Percentiles rank a stretch among this genome's conserved stretches.
phyloP scores from a whole-genome alignment of 352 stramenopile species.

The Phytophthora vignae region DNA sequence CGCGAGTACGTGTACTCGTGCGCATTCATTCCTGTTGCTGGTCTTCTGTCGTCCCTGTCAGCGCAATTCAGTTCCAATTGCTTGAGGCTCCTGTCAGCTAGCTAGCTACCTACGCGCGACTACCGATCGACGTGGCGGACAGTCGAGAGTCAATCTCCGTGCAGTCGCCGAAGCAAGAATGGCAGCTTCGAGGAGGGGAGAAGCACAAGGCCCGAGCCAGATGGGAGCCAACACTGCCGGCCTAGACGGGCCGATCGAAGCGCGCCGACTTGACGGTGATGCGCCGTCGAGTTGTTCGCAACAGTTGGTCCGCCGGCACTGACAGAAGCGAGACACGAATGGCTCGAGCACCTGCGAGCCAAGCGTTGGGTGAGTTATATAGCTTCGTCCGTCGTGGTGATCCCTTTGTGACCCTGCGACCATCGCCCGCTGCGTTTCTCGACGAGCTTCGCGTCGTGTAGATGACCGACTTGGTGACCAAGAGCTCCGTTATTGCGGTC shows the following conservation, averaged over 20 bases:
- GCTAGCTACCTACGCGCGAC: conserved; percentile 4
- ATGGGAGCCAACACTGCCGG: not conserved
- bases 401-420: conserved; percentile 14
- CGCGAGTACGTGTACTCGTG: conserved; percentile 56
- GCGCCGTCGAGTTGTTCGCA: conserved; percentile 26
- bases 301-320: conserved; percentile 38
- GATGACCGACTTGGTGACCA: not conserved
- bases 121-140: conserved; percentile 8
- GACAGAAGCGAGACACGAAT: conserved; percentile 30
- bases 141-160: conserved; percentile 11
- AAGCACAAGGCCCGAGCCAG: not conserved
- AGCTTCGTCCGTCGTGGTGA: conserved; percentile 23
- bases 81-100: conserved; percentile 3
- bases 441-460: too few species aligned
- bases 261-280: conserved; percentile 21
- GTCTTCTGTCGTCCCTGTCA: too few species aligned
- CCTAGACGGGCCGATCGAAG: not conserved
- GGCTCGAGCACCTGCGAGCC: conserved; percentile 11
- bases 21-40: conserved; percentile 18
- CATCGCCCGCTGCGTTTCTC: conserved; percentile 7
- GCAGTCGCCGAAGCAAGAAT: conserved; percentile 1
- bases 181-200: not conserved
- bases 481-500: not conserved
- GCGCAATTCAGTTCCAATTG: too few species aligned
- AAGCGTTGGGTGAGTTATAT: conserved; percentile 5